Base-by-base conservation (phyloP, 2,329 filamentous ascomycete genomes). In the Paracamarosporium sp. region DNA sequence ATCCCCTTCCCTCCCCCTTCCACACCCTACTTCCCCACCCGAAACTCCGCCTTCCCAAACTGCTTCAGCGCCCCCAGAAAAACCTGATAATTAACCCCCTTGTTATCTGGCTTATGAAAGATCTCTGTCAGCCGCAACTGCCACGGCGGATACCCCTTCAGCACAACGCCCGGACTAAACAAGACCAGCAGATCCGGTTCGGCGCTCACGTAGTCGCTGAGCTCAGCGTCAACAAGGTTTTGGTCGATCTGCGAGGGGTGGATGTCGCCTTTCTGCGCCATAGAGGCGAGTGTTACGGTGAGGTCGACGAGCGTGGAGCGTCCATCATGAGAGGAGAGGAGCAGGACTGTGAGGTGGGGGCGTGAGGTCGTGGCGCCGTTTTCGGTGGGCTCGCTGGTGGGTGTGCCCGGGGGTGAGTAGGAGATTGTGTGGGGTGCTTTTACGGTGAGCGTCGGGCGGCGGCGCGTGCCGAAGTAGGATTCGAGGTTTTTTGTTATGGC, bases 121-220 rank as follows among this genome's bases (percentile, higher is more conserved):
- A 99, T 97, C 82, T 99, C 95, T 0, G 93, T 97, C 72, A 99
- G 80, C 41, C 95, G 86, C 60, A 98, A 86, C 78, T 97, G 95
- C 95, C 95, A 99, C 1, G 95, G 95, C 9, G 95, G 95, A 74
- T 98, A 99, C 9, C 95, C 93, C 53, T 92, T 89, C 43, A 99
- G 79, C 73, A 93, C 89, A 53, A 98, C 87, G 48, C 88, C 87
- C 4, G 93, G 91, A 1, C 90, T 88, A 75, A 99, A 99, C 8
- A 97, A 80, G 53, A 99, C 86, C 57, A 99, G 81, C 13, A 99
- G 82, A 74, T 98, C 93, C 2, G 95, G 95, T 78, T 99, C 94
- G 9, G 86, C 84, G 84, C 96, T 95, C 59, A 96, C 88, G 50
- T 85, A 85, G 56, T 88, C 86, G 43, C 78, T 90, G 50, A 99